These are phyloP conservation scores for Sarocladium oryzae DNA, from an alignment of 2,329 filamentous ascomycete genomes.

Conservation along the genomic window DNA sequence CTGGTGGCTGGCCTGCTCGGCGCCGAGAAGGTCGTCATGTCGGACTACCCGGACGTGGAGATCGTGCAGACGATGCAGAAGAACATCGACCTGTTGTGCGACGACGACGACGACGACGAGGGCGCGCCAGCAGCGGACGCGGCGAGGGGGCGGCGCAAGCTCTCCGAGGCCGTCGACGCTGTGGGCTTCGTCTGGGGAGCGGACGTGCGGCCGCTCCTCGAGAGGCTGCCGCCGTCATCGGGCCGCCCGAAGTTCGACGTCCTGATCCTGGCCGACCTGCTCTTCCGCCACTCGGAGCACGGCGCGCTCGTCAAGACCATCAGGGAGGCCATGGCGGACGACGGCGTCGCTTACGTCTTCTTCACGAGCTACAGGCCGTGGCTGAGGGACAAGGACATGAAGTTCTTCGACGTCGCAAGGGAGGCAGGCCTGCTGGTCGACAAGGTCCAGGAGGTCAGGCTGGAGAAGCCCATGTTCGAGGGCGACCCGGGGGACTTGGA, in stretches of 20 bases:
- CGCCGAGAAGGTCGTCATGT: constrained; percentile 67
- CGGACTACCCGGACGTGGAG: constrained; percentile 82
- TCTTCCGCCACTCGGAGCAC: constrained; percentile 90
- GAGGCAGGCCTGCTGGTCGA: constrained; percentile 67
- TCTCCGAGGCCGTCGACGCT: constrained; percentile 40
- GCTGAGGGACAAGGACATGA: constrained; percentile 77
- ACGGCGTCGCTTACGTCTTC: constrained; percentile 66
- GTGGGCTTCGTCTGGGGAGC: constrained; percentile 82
- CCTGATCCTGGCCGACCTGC: constrained; percentile 77
- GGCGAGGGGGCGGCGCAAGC: constrained; percentile 20
- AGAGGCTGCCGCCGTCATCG: constrained; percentile 43
- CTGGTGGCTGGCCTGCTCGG: constrained; percentile 70
- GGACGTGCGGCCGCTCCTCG: constrained; percentile 50
- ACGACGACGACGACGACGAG: constrained; percentile 20
- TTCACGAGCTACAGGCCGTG: constrained; percentile 93
- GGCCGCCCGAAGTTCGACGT: constrained; percentile 64
- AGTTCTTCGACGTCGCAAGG: constrained; percentile 74
- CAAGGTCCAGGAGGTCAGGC: constrained; percentile 72
- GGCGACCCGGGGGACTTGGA: constrained; percentile 80
- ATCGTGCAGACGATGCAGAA: constrained; percentile 72
- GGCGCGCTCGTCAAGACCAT: constrained; percentile 68
- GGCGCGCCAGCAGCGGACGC: constrained; percentile 17
- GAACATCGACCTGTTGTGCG: constrained; percentile 63
- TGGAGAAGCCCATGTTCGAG: constrained; percentile 86
- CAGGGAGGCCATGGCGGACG: constrained; percentile 53